These are phyloP conservation scores for Silene vulgaris DNA, from an alignment of 179 eudicot species.

Conservation along the genomic window DNA sequence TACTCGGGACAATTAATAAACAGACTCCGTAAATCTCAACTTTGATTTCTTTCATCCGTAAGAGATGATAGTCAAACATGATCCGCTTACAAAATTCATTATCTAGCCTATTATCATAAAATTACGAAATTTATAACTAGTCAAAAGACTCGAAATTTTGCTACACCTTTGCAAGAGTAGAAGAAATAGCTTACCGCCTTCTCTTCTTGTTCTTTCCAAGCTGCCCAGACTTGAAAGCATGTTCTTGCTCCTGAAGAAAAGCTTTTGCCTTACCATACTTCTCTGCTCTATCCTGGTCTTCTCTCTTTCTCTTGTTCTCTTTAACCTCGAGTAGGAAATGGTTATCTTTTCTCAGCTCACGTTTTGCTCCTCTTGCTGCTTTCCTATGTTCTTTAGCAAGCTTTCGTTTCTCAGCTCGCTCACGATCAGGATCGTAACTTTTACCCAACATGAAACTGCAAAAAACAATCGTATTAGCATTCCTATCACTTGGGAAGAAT, in stretches of 20 bases:
- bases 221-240: conserved; percentile 87
- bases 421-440: conserved; percentile 94
- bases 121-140: not conserved
- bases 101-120: not conserved
- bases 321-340: conserved; percentile 61
- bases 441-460: conserved; percentile 81
- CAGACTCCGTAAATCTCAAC: no score
- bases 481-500: not conserved
- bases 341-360: conserved; percentile 83
- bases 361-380: conserved; percentile 71
- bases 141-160: not conserved
- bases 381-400: conserved; percentile 41
- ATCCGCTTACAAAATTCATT: not conserved
- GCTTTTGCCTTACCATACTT: conserved; percentile 64
- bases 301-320: conserved; percentile 45
- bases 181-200: conserved; percentile 34
- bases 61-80: no score
- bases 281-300: conserved; percentile 74
- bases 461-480: conserved; percentile 17
- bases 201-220: conserved; percentile 72
- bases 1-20: no score
- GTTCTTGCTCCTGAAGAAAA: conserved; percentile 95
- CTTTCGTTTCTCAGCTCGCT: conserved; percentile 65
- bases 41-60: no score
- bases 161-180: not conserved